phyloP scores from a whole-genome alignment of 108 stramenopile genomes.

The Cafeteria roenbergensis region DNA sequence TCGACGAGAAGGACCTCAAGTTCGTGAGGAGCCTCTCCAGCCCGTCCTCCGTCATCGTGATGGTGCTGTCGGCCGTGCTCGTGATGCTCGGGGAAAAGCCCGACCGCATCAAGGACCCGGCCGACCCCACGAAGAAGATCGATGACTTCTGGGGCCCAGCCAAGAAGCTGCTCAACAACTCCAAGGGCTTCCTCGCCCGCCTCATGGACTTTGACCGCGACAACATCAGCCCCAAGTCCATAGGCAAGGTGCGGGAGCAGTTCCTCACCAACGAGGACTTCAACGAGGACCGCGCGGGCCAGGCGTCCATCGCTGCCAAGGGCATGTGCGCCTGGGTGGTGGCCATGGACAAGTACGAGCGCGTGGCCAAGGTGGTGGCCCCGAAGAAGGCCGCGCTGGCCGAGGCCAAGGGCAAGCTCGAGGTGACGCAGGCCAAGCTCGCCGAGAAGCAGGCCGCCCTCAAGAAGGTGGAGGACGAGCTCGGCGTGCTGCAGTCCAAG shows the following conservation, averaged over 20 bases:
- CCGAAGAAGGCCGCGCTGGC: slow-evolving; percentile 47
- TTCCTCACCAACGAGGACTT: slow-evolving; percentile 41
- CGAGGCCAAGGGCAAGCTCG: slow-evolving; percentile 40
- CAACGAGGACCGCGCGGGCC: slow-evolving; percentile 38
- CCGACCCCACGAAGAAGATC: slow-evolving; percentile 45
- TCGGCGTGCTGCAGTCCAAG: slow-evolving; percentile 32
- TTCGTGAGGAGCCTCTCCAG: slow-evolving; percentile 46
- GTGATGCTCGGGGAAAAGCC: slow-evolving; percentile 49
- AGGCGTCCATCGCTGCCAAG: slow-evolving; percentile 44
- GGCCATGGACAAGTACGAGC: slow-evolving; percentile 53
- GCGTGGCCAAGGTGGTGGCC: slow-evolving; percentile 44
- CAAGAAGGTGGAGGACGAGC: slow-evolving; percentile 42
- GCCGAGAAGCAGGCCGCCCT: slow-evolving; percentile 43
- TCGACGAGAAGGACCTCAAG: slow-evolving; percentile 40
- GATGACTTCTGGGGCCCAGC: slow-evolving; percentile 53
- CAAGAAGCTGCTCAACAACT: slow-evolving; percentile 39
- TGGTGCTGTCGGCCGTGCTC: slow-evolving; percentile 40
- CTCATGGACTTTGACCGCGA: slow-evolving; percentile 45
- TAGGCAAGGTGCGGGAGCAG: slow-evolving; percentile 36
- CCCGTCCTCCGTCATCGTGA: slow-evolving; percentile 38
- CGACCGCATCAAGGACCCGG: slow-evolving; percentile 41
- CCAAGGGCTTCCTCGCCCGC: slow-evolving; percentile 36
- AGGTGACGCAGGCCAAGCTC: slow-evolving; percentile 37
- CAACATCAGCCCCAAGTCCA: slow-evolving; percentile 40
- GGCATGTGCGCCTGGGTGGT: slow-evolving; percentile 54